Base-by-base conservation (phyloP, 192 early-diverging fungal genomes). In the Spizellomyces punctatus region DNA sequence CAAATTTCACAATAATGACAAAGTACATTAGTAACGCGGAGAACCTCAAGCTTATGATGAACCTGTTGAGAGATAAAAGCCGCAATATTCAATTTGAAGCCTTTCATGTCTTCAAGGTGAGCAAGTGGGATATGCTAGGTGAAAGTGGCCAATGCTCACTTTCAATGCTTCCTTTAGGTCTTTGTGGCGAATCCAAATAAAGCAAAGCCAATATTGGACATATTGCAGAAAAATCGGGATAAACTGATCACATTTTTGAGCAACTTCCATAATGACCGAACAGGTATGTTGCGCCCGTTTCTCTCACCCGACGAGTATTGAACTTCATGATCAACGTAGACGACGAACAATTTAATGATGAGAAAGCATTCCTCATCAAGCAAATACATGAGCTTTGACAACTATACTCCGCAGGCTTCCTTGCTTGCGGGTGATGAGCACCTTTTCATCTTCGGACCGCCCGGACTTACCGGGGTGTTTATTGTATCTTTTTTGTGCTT, bases 51-150 rank as follows among this genome's bases (percentile, higher is more conserved):
- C 86, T 97, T 72, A 95, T 98, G 89, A 99, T 99, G 98, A 97
- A 93, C 67, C 80, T 96, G 63, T 82, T 99, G 59, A 87, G 93
- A 63, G 95, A 98, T 79, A 91, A 87, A 75, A 96, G 95, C 78
- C 89, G 94, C 74, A 99, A 98, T 76, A 99, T 99, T 71, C 98
- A 98, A 82, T 98, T 97, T 81, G 98, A 99, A 80, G 98, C 98
- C 0, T 99, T 99, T 86, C 98, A 99, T 83, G 95, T 98, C 42
- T 99, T 98, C 85, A 99, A 99, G 88, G 93, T 94, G 69, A 8
- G 17, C 21, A n/a, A 66, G 27, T 12, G 22, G n/a, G 54, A 22
- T 22, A 19, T 56, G 4, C 22, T 6, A 19, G 27, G 27, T 36
- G 27, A 36, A 36, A 36, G 27, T 36, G 27, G 52, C 52, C 16